phyloP scores from a whole-genome alignment of 257 asterid species.

The Solanum sitiens region DNA sequence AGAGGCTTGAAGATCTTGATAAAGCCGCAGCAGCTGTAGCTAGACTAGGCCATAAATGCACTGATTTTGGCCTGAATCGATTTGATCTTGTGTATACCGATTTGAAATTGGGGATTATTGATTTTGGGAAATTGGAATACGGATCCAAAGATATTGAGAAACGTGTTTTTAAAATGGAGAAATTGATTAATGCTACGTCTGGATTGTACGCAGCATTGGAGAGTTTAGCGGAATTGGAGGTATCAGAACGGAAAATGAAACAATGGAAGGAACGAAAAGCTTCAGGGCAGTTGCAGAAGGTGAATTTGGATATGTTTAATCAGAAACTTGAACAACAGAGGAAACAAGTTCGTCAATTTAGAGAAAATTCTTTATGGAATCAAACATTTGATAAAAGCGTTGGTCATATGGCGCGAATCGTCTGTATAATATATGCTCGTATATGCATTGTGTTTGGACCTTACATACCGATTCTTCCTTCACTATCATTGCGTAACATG shows the following conservation, averaged over 20 bases:
- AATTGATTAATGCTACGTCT: constrained; percentile 32
- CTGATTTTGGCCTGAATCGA: constrained; percentile 34
- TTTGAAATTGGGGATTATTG: constrained; percentile 38
- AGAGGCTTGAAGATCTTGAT: constrained; percentile 71
- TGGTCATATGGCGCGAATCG: constrained; percentile 43
- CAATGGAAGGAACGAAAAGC: constrained; percentile 21
- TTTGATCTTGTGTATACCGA: constrained; percentile 46
- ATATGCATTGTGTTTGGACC: constrained; percentile 46
- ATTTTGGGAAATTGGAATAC: constrained; percentile 27
- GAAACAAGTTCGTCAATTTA: constrained; percentile 32
- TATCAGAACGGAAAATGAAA: constrained; percentile 31
- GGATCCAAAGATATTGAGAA: constrained; percentile 40
- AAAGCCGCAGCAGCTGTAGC: constrained; percentile 44
- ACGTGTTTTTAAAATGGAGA: constrained; percentile 47
- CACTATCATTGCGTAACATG: background rate
- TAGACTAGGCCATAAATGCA: constrained; percentile 53
- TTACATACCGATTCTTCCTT: constrained; percentile 9
- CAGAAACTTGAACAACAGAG: constrained; percentile 50
- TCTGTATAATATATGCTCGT: constrained; percentile 32
- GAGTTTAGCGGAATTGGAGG: constrained; percentile 42
- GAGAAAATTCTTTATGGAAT: constrained; percentile 56
- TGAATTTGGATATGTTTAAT: constrained; percentile 20
- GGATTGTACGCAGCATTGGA: constrained; percentile 42
- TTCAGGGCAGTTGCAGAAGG: constrained; percentile 10
- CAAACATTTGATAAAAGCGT: constrained; percentile 53